phyloP scores from a whole-genome alignment of 75 land plant species.

The Adiantum capillusveneris region DNA sequence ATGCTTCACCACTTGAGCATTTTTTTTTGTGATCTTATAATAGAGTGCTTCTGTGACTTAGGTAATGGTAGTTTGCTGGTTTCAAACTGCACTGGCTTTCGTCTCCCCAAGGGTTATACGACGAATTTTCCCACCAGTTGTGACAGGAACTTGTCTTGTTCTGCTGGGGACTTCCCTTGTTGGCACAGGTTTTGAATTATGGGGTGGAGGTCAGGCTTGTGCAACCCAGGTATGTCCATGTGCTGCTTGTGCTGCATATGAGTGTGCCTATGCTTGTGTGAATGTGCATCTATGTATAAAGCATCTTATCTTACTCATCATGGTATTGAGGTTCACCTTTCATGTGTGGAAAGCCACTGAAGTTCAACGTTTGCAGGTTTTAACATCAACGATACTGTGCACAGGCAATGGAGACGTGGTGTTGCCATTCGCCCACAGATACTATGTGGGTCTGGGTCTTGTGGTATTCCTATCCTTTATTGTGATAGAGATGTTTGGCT shows the following conservation, averaged over 20 bases:
- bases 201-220: constrained; percentile 32
- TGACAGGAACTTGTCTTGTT: constrained; percentile 25
- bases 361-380: not conserved
- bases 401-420: constrained; percentile 29
- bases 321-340: too few species aligned
- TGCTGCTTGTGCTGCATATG: too few species aligned
- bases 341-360: too few species aligned
- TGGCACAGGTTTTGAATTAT: constrained; percentile 21
- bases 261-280: too few species aligned
- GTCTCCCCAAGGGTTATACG: constrained; percentile 14
- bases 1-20: too few species aligned
- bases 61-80: constrained; percentile 27
- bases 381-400: constrained; percentile 7
- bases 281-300: too few species aligned
- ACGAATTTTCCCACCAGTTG: constrained; percentile 32
- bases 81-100: constrained; percentile 24
- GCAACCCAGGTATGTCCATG: constrained; percentile 18
- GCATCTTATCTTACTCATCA: too few species aligned
- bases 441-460: constrained; percentile 32
- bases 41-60: not conserved
- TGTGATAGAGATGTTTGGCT: constrained; percentile 24
- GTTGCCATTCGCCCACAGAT: constrained; percentile 28
- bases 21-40: too few species aligned
- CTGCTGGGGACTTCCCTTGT: constrained; percentile 29
- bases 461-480: constrained; percentile 26